phyloP scores from a whole-genome alignment of 2,329 filamentous ascomycete genomes.

The Rutstroemia sp. region DNA sequence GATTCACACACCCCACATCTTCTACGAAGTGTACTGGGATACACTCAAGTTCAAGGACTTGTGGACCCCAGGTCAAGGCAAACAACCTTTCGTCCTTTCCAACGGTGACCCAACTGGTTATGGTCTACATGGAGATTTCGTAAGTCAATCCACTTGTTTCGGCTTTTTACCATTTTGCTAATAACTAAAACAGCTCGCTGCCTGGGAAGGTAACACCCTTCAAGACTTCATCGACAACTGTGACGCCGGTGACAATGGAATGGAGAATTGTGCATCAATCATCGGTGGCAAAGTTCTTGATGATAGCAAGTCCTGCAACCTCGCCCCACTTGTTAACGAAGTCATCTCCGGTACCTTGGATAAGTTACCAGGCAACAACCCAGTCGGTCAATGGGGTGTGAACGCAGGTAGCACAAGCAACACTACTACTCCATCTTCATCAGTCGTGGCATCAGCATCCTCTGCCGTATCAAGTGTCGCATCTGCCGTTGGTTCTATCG shows the following conservation, averaged over 20 bases:
- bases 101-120: constrained; percentile 73
- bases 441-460: not conserved
- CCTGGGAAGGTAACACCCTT: constrained; percentile 65
- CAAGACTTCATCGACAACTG: constrained; percentile 67
- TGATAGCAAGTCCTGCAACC: constrained; percentile 38
- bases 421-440: not conserved
- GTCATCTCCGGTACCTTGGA: constrained; percentile 37
- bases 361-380: constrained; percentile 48
- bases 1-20: constrained; percentile 63
- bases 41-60: constrained; percentile 57
- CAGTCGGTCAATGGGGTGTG: constrained; percentile 43
- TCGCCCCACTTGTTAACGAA: constrained; percentile 40
- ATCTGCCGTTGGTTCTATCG: no score
- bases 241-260: constrained; percentile 49
- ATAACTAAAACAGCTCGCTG: constrained; percentile 58
- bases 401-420: constrained; percentile 11
- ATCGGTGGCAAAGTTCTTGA: constrained; percentile 33
- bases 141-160: constrained; percentile 14
- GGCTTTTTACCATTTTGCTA: not conserved
- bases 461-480: not conserved
- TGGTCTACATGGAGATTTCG: constrained; percentile 72
- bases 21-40: constrained; percentile 83
- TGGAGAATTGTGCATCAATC: constrained; percentile 56
- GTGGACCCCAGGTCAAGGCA: constrained; percentile 52
- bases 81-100: constrained; percentile 67